Base-by-base conservation (phyloP, 805 yeast genomes). In the Pichia membranifaciens region DNA sequence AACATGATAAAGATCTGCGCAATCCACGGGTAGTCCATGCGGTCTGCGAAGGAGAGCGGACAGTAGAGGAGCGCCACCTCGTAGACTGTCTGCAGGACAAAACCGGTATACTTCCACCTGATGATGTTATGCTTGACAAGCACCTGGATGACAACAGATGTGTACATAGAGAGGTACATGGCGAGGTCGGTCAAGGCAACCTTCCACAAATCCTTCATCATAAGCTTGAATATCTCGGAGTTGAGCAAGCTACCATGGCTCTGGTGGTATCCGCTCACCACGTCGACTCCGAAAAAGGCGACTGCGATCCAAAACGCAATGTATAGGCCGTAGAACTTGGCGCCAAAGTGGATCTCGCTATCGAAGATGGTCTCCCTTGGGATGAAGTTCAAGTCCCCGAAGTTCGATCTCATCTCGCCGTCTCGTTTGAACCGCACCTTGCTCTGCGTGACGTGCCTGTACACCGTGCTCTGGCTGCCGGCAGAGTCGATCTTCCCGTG, bases 1-100 rank as follows among this genome's bases (percentile, higher is more conserved):
- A 93, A 69, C 50, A 87, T 76, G 52, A 93, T 67, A 58, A 87
- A 93, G 38, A 90, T 90, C 59, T 82, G 81, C 2, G 88, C 96
- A 43, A 90, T 85, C 99, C 99, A 93, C 12, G 95, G 88, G 57
- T 76, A 85, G 36, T 73, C 68, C 61, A 69, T 64, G 41, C 61
- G 60, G 38, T 82, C 78, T 4, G 93, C 79, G 58, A 79, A 71
- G 53, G 70, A 65, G 38, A 82, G 59, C 69, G 79, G 85, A 47
- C 75, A 73, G 9, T 65, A 45, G 10, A 87, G 59, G 57, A 75
- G 84, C 0, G 53, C 48, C 5, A 79, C 43, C 58, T 89, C 95
- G 41, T 76, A 73, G 1, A 63, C 39, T 8, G 78, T 69, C 56
- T 84, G 85, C 2, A 87, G 40, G 3, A 68, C 55, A 79, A 85